Percentiles rank a stretch among this genome's conserved stretches.
Conservation (phyloP, 495 filamentous ascomycete species). For the Ascobolus immersus region DNA sequence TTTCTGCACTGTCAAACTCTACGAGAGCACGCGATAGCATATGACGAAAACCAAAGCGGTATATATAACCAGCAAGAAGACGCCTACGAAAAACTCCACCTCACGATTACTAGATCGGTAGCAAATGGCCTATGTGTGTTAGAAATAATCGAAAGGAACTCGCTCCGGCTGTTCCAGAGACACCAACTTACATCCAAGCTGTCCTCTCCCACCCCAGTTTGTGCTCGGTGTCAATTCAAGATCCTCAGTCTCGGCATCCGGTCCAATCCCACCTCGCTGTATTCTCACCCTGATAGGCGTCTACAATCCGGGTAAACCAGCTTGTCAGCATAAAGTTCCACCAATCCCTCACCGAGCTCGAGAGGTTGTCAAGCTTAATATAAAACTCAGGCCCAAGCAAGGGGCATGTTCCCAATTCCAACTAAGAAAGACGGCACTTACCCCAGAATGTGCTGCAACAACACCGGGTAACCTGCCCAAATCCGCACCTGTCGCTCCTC, state of each 20-base stretch:
- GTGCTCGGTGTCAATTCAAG: constrained; percentile 46
- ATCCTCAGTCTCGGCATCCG: constrained; percentile 28
- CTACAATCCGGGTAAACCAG: constrained; percentile 14
- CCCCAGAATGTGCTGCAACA: constrained; percentile 62
- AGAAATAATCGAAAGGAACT: too few relatives aligned
- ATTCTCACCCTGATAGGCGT: constrained; percentile 38
- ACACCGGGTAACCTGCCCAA: constrained; percentile 41
- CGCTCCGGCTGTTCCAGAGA: too few relatives aligned
- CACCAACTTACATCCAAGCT: constrained; percentile 70
- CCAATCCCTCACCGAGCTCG: not conserved
- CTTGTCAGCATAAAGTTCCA: not conserved
- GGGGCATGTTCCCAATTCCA: constrained; percentile 22
- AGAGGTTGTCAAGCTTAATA: not conserved
- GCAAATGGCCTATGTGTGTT: too few relatives aligned
- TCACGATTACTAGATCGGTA: too few relatives aligned
- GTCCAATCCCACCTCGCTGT: constrained; percentile 22
- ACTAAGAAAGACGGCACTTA: constrained; percentile 67
- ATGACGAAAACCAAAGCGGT: too few relatives aligned
- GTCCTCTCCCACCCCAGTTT: constrained; percentile 69
- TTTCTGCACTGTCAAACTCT: too few relatives aligned
- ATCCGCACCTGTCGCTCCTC: too few relatives aligned
- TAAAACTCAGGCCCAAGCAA: not conserved
- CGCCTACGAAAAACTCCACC: too few relatives aligned
- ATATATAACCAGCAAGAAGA: too few relatives aligned
- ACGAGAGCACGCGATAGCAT: too few relatives aligned